Conservation (phyloP, 768 basidiomycete species). For the Wakefieldia striispora region DNA sequence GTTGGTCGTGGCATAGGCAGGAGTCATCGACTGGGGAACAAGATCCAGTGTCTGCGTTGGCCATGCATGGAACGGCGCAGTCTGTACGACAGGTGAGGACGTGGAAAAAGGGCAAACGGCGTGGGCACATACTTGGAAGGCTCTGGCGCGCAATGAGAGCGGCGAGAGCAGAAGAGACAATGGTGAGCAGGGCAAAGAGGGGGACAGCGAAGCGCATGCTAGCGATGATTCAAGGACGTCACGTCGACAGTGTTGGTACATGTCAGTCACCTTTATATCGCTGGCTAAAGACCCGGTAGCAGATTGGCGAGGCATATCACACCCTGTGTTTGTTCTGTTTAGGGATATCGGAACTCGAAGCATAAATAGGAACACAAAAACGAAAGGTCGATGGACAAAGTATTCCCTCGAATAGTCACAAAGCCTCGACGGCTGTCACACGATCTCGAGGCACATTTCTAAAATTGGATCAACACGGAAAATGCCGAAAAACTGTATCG, state of each 20-base stretch:
- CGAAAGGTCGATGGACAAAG: too few species aligned
- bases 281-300: too few species aligned
- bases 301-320: too few species aligned
- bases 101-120: background rate
- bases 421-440: too few species aligned
- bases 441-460: too few species aligned
- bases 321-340: too few species aligned
- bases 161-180: constrained; percentile 16
- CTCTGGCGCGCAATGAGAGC: constrained; percentile 18
- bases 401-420: background rate
- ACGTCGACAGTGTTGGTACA: too few species aligned
- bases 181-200: constrained; percentile 12
- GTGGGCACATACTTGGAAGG: constrained; percentile 21
- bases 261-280: too few species aligned
- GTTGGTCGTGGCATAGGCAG: constrained; percentile 55
- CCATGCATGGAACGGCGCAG: constrained; percentile 52
- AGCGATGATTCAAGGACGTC: background rate
- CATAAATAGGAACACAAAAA: too few species aligned
- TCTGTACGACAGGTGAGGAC: constrained; percentile 30
- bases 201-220: constrained; percentile 18
- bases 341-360: too few species aligned
- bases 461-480: constrained; percentile 22
- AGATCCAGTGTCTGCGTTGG: constrained; percentile 38
- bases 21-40: constrained; percentile 50
- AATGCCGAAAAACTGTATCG: constrained; percentile 37